Evolutionary conservation across 2,329 filamentous ascomycete genomes (phyloP).

Genomic region (Fusarium sp.): DNA sequence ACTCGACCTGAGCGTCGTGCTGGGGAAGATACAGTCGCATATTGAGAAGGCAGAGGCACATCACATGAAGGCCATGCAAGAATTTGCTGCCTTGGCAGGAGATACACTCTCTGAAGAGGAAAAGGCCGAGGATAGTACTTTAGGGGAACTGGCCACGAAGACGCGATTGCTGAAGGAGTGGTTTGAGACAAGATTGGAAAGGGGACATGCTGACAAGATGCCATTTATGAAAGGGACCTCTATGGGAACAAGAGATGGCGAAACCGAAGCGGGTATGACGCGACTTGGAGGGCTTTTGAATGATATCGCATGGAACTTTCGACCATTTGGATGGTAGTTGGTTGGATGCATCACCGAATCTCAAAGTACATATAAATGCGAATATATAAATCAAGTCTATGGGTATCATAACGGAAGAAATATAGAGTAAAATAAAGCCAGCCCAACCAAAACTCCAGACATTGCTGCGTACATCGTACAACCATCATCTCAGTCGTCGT

Average conservation of each 20-base stretch:
- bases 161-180: slow-evolving; percentile 46
- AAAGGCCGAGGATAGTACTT: slow-evolving; percentile 11
- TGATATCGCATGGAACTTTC: slow-evolving; percentile 37
- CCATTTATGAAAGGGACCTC: not conserved
- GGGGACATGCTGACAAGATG: slow-evolving; percentile 11
- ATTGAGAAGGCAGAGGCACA: slow-evolving; percentile 21
- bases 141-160: slow-evolving; percentile 37
- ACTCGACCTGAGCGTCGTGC: slow-evolving; percentile 24
- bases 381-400: not conserved
- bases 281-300: slow-evolving; percentile 42
- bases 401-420: slow-evolving; percentile 25
- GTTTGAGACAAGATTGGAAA: slow-evolving; percentile 42
- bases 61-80: slow-evolving; percentile 5
- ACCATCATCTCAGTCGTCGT: not conserved
- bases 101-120: slow-evolving; percentile 32
- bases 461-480: slow-evolving; percentile 1
- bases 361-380: too few relatives aligned
- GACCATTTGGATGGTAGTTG: not conserved
- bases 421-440: not conserved
- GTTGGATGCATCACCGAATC: not conserved
- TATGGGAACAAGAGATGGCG: not conserved
- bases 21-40: slow-evolving; percentile 25
- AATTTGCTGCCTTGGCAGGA: slow-evolving; percentile 16
- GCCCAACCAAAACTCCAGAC: slow-evolving; percentile 3
- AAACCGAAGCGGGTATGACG: not conserved